Evolutionary conservation across 257 asterid genomes (phyloP), one percentile per base, ranked within the genome.

Genomic region (Ocimum tenuiflorum): DNA sequence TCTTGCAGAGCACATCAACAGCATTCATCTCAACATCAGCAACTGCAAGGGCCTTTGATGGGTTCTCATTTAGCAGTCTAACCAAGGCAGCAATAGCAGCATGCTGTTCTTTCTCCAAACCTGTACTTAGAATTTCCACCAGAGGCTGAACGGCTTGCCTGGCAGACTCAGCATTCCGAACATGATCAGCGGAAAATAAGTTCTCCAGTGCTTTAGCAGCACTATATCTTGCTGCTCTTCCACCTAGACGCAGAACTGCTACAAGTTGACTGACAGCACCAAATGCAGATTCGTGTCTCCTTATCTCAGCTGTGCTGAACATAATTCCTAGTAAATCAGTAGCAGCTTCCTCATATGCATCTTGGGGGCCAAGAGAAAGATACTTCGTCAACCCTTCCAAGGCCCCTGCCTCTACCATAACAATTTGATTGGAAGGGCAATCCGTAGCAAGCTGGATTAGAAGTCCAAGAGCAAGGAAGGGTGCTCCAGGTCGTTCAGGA

Each of bases 401-500:
- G 69, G 95, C 99, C 29, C 99, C 99, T 3, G 96, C 83, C 75
- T 94, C 99, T 20, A 90, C 99, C 99, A 94, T 94, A 61, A 78
- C 88, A 56, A 85, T 75, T 78, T 94, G 95, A 76, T 94, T 94
- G 39, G 96, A 74, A 50, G 97, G 86, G 60, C 89, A 89, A 50
- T 88, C 97, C 67, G 68, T 85, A 17, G 95, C 89, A 52, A 94
- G 97, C 81, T 86, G 97, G 64, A 86, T 87, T 77, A 94, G 84
- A 76, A 88, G 82, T 66, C 99, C 95, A 39, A 94, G 88, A 41
- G 99, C 82, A 27, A 94, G 89, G 74, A 80, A 90, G 64, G 99
- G 99, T 46, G 99, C 99, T 41, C 96, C 97, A 4, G 99, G 99
- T 24, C 99, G 95, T 77, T 90, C 97, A 3, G 99, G 99, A 70